Percentiles rank a stretch among this genome's conserved stretches.
These are phyloP conservation scores for Tuctoria greenei DNA, from an alignment of 176 grass and related monocot species.

Conservation along the genomic window DNA sequence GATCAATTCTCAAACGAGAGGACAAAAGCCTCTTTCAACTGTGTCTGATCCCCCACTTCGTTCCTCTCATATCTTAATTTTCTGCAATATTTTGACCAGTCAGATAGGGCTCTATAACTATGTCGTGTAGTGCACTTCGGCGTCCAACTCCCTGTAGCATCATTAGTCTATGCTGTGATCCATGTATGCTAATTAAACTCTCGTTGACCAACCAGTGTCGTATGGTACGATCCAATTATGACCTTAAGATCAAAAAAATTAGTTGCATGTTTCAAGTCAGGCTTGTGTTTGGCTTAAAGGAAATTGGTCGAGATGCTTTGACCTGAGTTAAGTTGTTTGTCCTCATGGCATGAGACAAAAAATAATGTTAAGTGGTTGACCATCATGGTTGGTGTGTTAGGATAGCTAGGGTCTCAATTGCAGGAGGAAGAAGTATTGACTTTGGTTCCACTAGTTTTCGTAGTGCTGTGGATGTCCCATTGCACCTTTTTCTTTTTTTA, in stretches of 20 bases:
- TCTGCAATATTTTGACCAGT: constrained; percentile 45
- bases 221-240: constrained; percentile 32
- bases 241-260: not conserved
- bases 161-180: not conserved
- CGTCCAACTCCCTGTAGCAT: constrained; percentile 34
- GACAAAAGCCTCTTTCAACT: constrained; percentile 2
- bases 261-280: constrained; percentile 22
- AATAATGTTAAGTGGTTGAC: constrained; percentile 29
- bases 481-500: too few relatives aligned
- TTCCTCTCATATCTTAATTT: constrained; percentile 7
- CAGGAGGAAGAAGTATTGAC: not conserved
- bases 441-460: constrained; percentile 15
- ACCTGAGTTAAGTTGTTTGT: not conserved
- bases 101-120: not conserved
- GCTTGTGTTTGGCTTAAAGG: constrained; percentile 6
- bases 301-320: constrained; percentile 22
- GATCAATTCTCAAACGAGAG: not conserved
- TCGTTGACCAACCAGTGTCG: constrained; percentile 31
- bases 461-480: not conserved
- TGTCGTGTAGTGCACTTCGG: constrained; percentile 26
- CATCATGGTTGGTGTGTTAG: constrained; percentile 27
- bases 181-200: constrained; percentile 4
- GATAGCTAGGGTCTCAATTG: constrained; percentile 16
- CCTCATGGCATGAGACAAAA: not conserved
- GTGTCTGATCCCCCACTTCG: constrained; percentile 43